Evolutionary conservation across 2,329 filamentous ascomycete genomes (phyloP).

Genomic region (Fonsecaea pugnacius): DNA sequence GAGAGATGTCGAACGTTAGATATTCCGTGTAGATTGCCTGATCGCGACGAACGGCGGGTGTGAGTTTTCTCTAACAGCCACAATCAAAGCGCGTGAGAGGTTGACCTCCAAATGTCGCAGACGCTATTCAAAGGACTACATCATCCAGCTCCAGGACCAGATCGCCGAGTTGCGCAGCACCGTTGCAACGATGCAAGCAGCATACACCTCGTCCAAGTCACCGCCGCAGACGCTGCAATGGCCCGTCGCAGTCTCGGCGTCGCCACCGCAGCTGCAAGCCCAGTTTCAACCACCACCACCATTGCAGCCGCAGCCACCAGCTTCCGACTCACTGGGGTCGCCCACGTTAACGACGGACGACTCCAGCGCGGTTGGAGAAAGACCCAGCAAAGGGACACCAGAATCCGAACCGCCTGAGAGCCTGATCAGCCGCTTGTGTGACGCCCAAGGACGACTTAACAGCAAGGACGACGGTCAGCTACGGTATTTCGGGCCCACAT

Average conservation of each 20-base stretch:
- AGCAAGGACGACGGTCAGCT: conserved; percentile 16
- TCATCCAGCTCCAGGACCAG: conserved; percentile 14
- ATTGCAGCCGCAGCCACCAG: conserved; percentile 7
- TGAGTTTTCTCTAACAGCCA: background rate
- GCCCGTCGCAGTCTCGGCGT: background rate
- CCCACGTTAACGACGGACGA: conserved; percentile 8
- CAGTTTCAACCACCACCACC: background rate
- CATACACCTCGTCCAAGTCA: background rate
- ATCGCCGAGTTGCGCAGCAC: conserved; percentile 8
- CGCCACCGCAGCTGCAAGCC: background rate
- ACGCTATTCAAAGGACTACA: conserved; percentile 22
- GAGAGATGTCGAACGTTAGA: conserved; percentile 15
- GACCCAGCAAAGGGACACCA: conserved; percentile 3
- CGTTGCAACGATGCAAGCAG: conserved; percentile 11
- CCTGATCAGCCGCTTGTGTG: conserved; percentile 17
- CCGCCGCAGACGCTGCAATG: background rate
- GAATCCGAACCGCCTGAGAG: conserved; percentile 12
- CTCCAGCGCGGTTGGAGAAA: conserved; percentile 5
- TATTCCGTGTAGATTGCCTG: conserved; percentile 14
- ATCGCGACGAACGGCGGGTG: conserved; percentile 17
- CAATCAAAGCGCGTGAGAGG: background rate
- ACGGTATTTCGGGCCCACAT: conserved; percentile 23
- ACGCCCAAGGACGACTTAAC: conserved; percentile 13
- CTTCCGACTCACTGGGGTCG: conserved; percentile 2
- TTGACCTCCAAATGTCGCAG: background rate